Evolutionary conservation across 2,329 filamentous ascomycete genomes (phyloP).

Genomic region (Aspergillus aculeatus): DNA sequence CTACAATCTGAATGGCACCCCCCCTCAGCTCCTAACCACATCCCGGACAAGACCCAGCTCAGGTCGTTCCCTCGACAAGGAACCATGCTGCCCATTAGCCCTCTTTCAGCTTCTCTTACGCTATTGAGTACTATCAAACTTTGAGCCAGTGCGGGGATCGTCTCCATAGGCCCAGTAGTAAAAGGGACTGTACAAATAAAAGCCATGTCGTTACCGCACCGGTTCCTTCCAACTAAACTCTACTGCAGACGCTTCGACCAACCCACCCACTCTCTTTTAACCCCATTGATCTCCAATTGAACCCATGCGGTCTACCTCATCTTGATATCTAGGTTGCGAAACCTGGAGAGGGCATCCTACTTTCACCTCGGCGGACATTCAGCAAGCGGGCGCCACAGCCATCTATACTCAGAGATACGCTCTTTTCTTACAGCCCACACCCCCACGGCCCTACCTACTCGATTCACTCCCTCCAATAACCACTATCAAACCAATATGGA

Average conservation of each 20-base stretch:
- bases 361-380: neutral
- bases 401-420: slow-evolving; percentile 9
- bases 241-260: neutral
- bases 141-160: slow-evolving; percentile 7
- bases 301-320: slow-evolving; percentile 11
- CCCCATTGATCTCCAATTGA: neutral
- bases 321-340: slow-evolving; percentile 4
- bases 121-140: slow-evolving; percentile 19
- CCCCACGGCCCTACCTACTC: slow-evolving; percentile 8
- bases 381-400: neutral
- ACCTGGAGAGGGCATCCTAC: slow-evolving; percentile 4
- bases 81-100: neutral
- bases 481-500: slow-evolving; percentile 15
- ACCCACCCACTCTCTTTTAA: slow-evolving; percentile 1
- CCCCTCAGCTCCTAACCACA: neutral
- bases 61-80: neutral
- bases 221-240: neutral
- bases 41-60: slow-evolving; percentile 3
- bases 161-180: neutral
- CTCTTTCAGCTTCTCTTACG: slow-evolving; percentile 2
- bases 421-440: slow-evolving; percentile 11
- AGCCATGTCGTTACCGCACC: slow-evolving; percentile 1
- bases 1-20: slow-evolving; percentile 4
- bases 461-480: neutral
- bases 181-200: neutral